Evolutionary conservation across 208 protist genomes (phyloP).

Genomic region (Naegleria lovaniensis): DNA sequence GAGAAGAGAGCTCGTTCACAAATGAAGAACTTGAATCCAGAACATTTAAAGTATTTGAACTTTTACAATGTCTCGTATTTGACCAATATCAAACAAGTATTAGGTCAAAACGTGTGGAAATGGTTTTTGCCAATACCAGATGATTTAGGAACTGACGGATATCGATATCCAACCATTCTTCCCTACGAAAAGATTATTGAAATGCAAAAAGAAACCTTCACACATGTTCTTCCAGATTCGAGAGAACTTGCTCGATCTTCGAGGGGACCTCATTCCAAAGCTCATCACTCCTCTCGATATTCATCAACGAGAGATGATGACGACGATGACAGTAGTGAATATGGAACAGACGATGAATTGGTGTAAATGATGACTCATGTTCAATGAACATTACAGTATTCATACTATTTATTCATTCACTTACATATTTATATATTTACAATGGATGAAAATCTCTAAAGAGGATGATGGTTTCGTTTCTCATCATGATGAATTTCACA

Average conservation of each 20-base stretch:
- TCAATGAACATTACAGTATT: too few relatives aligned
- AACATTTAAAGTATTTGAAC: not conserved
- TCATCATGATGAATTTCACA: too few relatives aligned
- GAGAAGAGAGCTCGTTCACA: not conserved
- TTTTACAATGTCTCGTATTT: not conserved
- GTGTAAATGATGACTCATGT: not conserved
- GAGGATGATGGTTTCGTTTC: too few relatives aligned
- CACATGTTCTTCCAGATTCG: not conserved
- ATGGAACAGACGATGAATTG: not conserved
- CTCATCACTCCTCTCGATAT: not conserved
- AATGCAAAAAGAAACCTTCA: slow-evolving; percentile 4
- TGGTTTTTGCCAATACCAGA: not conserved
- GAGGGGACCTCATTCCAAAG: not conserved
- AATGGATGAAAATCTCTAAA: too few relatives aligned
- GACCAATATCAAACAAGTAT: not conserved
- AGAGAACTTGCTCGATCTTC: not conserved
- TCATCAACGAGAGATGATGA: not conserved
- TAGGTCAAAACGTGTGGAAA: not conserved
- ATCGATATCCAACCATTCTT: not conserved
- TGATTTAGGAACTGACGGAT: not conserved
- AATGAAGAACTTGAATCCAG: not conserved
- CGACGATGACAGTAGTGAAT: not conserved
- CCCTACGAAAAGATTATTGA: not conserved
- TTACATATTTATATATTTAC: too few relatives aligned
- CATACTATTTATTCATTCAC: too few relatives aligned